Percentiles rank a stretch among this genome's conserved stretches.
Evolutionary conservation across 306 rosid species (phyloP).

Genomic region (Geum urbanum): DNA sequence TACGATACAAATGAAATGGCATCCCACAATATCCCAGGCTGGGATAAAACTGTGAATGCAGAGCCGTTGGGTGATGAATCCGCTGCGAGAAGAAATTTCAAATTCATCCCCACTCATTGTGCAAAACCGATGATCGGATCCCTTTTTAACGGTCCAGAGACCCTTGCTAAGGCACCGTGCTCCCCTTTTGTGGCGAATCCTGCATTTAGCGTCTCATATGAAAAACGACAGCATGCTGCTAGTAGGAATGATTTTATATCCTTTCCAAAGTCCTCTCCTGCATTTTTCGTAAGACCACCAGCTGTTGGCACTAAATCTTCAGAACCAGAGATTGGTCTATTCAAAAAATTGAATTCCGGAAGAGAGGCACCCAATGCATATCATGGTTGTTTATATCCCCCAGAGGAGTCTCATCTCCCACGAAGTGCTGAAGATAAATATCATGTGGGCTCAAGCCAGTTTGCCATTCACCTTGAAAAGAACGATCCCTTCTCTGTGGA

Average conservation of each 20-base stretch:
- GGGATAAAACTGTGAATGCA: conserved; percentile 30
- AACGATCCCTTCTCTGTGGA: conserved; percentile 34
- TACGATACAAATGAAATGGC: conserved; percentile 22
- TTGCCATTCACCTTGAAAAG: conserved; percentile 41
- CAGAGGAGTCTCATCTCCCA: conserved; percentile 32
- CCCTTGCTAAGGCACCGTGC: conserved; percentile 28
- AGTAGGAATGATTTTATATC: conserved; percentile 24
- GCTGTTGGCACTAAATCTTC: conserved; percentile 34
- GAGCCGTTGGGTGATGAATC: conserved; percentile 40
- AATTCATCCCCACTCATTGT: conserved; percentile 34
- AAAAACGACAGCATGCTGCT: conserved; percentile 32
- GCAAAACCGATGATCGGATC: conserved; percentile 37
- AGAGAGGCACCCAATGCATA: conserved; percentile 29
- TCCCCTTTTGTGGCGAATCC: conserved; percentile 30
- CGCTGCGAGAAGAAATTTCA: conserved; percentile 22
- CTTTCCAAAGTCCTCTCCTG: conserved; percentile 20
- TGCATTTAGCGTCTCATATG: conserved; percentile 33
- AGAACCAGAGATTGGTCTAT: conserved; percentile 26
- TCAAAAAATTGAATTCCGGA: conserved; percentile 32
- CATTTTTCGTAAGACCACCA: conserved; percentile 26
- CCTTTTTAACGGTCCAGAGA: conserved; percentile 34
- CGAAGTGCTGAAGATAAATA: conserved; percentile 27
- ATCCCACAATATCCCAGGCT: conserved; percentile 30
- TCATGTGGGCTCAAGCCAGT: conserved; percentile 36
- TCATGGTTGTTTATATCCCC: conserved; percentile 29